A percentile compares a stretch with the other conserved stretches of the same genome.
Evolutionary conservation across 805 yeast species (phyloP).

Genomic region (Pichia phayaonensis): DNA sequence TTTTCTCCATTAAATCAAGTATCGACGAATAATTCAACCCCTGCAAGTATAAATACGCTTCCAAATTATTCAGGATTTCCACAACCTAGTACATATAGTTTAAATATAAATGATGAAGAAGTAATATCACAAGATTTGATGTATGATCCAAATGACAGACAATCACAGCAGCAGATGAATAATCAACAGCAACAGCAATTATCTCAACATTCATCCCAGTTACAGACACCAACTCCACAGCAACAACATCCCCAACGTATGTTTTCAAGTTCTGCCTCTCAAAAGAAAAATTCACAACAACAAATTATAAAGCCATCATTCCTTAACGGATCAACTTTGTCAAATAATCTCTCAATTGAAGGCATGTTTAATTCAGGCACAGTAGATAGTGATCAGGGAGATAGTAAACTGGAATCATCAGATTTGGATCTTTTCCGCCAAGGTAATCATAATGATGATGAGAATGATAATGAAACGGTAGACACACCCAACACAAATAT

Average conservation of each 20-base stretch:
- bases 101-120: neutral
- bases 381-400: slow-evolving; percentile 11
- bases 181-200: slow-evolving; percentile 3
- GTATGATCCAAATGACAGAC: neutral
- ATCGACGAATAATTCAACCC: slow-evolving; percentile 5
- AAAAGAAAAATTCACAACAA: slow-evolving; percentile 1
- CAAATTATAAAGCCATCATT: neutral
- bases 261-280: neutral
- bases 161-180: neutral
- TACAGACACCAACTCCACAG: neutral
- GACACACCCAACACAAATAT: neutral
- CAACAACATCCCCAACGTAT: slow-evolving; percentile 2
- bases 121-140: neutral
- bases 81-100: neutral
- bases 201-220: neutral
- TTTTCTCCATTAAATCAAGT: slow-evolving; percentile 3
- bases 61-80: slow-evolving; percentile 1
- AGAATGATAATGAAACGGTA: neutral
- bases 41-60: slow-evolving; percentile 4
- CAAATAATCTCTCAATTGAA: slow-evolving; percentile 2
- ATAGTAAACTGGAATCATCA: slow-evolving; percentile 6
- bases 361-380: slow-evolving; percentile 10
- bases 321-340: neutral
- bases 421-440: slow-evolving; percentile 11
- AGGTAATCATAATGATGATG: neutral